Base-by-base conservation (phyloP, 345 rosid species). In the Populus euphratica region DNA sequence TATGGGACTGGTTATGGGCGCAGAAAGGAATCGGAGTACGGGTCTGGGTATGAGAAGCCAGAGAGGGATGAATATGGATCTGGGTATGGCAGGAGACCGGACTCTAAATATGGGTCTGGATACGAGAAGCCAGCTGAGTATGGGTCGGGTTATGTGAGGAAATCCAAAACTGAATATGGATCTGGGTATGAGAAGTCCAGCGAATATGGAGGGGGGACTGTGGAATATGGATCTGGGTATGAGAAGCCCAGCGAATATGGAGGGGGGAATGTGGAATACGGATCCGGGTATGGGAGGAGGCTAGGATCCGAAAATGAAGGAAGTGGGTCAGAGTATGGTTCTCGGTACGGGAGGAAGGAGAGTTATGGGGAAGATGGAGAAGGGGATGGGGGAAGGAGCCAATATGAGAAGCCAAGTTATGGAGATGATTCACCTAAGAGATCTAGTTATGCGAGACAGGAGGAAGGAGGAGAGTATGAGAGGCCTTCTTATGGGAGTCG, bases 401-500 rank as follows among this genome's bases (percentile, higher is more conserved):
- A 82, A 20, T 76, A 70, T 50, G 69, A 49, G 20, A 69, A 69
- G 35, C 74, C 79, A 0, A 64, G 68, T 5, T 69, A 72, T 10
- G 84, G 66, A 5, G 74, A 71, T 47, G 74, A 71, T 5, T 36
- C 61, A 4, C 62, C 61, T 13, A 67, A 80, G 72, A 79, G 76
- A 78, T 82, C 79, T 0, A 67, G 79, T n/a, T 75, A 66, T 29
- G 80, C 54, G 20, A 35, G 47, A 79, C 83, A 75, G 82, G 73
- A 83, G 64, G 88, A 82, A 7, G 88, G 76, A 2, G 91, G 81
- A 70, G 84, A 80, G n/a, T 84, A 82, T 38, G 78, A 23, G 72
- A 85, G 82, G 73, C 85, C 85, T 4, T 77, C 84, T 18, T 86
- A 86, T 77, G 90, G 85, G 68, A 86, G 78, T 86, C 87, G 74